phyloP scores from a whole-genome alignment of 2,329 filamentous ascomycete genomes.

The Neocatenulostroma microsporum region DNA sequence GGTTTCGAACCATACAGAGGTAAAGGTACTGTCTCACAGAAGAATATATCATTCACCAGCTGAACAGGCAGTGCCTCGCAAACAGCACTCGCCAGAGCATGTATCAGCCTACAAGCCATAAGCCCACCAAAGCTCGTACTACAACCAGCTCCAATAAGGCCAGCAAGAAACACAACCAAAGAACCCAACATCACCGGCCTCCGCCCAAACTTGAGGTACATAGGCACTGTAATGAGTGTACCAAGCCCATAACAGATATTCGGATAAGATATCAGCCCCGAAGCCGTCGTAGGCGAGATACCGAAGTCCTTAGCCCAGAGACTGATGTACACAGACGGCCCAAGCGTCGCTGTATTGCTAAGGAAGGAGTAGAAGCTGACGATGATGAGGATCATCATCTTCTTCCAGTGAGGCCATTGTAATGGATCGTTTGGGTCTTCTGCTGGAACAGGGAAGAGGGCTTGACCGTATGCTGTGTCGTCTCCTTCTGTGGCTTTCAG shows the following conservation, averaged over 20 bases:
- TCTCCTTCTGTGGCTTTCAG: slow-evolving; percentile 48
- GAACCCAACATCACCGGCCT: slow-evolving; percentile 38
- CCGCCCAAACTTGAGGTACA: slow-evolving; percentile 45
- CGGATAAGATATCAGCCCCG: slow-evolving; percentile 52
- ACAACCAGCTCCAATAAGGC: slow-evolving; percentile 37
- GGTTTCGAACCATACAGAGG: slow-evolving; percentile 8
- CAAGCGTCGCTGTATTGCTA: slow-evolving; percentile 50
- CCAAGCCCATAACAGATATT: slow-evolving; percentile 55
- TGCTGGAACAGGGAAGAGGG: slow-evolving; percentile 53
- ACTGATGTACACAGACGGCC: slow-evolving; percentile 51
- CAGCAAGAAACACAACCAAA: slow-evolving; percentile 35
- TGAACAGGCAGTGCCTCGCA: slow-evolving; percentile 43
- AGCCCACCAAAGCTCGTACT: slow-evolving; percentile 34
- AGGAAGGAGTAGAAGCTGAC: slow-evolving; percentile 52
- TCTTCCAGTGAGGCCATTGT: slow-evolving; percentile 50
- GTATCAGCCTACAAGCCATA: slow-evolving; percentile 38
- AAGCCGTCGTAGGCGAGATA: slow-evolving; percentile 45
- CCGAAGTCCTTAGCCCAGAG: slow-evolving; percentile 48
- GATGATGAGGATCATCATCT: slow-evolving; percentile 49
- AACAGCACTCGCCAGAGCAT: slow-evolving; percentile 38
- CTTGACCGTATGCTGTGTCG: slow-evolving; percentile 53
- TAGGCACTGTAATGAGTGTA: slow-evolving; percentile 41
- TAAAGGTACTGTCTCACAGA: slow-evolving; percentile 21
- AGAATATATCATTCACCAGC: slow-evolving; percentile 44
- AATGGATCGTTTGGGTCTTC: slow-evolving; percentile 55